These are phyloP conservation scores for Sequoia sempervirens DNA, from an alignment of 75 land plant genomes.

Conservation along the genomic window DNA sequence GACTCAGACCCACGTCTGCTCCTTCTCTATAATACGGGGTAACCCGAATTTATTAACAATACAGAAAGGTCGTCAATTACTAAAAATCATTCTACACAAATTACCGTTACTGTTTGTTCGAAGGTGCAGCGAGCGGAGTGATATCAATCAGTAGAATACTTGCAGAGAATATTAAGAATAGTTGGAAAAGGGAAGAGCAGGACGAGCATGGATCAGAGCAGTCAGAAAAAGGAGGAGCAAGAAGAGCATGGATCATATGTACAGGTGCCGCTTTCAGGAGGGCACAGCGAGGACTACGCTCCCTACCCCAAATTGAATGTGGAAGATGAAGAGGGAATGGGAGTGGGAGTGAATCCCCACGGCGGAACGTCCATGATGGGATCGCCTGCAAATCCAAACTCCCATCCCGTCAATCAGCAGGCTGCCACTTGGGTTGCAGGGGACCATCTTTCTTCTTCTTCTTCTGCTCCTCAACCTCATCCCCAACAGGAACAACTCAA, in stretches of 20 bases:
- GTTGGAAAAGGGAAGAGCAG: no score
- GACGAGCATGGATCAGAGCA: conserved; percentile 5
- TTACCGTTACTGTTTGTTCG: no score
- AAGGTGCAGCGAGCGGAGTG: no score
- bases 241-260: background rate
- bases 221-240: background rate
- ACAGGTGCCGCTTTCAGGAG: background rate
- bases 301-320: conserved; percentile 42
- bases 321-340: conserved; percentile 20
- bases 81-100: no score
- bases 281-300: conserved; percentile 26
- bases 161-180: no score
- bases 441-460: background rate
- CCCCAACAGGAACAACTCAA: conserved; percentile 18
- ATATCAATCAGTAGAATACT: no score
- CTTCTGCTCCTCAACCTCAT: background rate
- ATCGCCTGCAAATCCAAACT: conserved; percentile 15
- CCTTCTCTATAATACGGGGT: no score
- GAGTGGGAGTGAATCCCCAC: background rate
- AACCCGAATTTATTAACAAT: no score
- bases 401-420: conserved; percentile 10
- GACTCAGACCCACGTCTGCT: no score
- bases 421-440: conserved; percentile 14
- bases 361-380: conserved; percentile 24
- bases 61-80: no score